Evolutionary conservation across 805 yeast species (phyloP).

Genomic region (Teunomyces lycoperdinae): DNA sequence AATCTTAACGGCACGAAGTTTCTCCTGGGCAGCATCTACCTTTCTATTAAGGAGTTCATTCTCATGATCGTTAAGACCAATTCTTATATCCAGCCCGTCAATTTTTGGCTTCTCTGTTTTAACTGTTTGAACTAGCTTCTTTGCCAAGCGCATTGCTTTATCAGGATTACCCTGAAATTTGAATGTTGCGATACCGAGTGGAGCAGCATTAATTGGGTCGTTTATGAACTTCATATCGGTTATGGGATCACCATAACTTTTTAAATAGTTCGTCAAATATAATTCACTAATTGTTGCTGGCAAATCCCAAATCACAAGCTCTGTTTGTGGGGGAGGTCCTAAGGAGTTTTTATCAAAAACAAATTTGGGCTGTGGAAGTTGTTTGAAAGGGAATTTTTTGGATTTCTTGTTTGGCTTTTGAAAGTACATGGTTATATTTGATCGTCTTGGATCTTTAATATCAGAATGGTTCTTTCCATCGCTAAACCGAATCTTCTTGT

Average conservation of each 20-base stretch:
- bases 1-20: conserved; percentile 20
- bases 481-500: conserved; percentile 40
- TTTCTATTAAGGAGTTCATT: conserved; percentile 35
- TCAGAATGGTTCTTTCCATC: conserved; percentile 14
- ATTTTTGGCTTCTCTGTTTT: conserved; percentile 36
- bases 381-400: conserved; percentile 41
- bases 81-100: conserved; percentile 52
- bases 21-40: conserved; percentile 34
- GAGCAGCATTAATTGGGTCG: conserved; percentile 76
- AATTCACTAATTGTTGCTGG: conserved; percentile 51
- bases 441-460: conserved; percentile 43
- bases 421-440: conserved; percentile 24
- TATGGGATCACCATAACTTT: conserved; percentile 58
- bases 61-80: conserved; percentile 49
- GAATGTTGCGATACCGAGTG: conserved; percentile 68
- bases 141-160: conserved; percentile 40
- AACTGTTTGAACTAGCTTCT: conserved; percentile 25
- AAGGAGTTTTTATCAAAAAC: conserved; percentile 67
- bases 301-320: conserved; percentile 66
- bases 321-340: conserved; percentile 71
- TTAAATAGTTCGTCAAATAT: conserved; percentile 50
- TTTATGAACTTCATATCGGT: conserved; percentile 55
- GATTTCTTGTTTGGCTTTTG: conserved; percentile 37
- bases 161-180: conserved; percentile 56
- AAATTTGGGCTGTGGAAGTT: conserved; percentile 42